Base-by-base conservation (phyloP, 192 early-diverging fungal species). In the Haplosporangium gracile region DNA sequence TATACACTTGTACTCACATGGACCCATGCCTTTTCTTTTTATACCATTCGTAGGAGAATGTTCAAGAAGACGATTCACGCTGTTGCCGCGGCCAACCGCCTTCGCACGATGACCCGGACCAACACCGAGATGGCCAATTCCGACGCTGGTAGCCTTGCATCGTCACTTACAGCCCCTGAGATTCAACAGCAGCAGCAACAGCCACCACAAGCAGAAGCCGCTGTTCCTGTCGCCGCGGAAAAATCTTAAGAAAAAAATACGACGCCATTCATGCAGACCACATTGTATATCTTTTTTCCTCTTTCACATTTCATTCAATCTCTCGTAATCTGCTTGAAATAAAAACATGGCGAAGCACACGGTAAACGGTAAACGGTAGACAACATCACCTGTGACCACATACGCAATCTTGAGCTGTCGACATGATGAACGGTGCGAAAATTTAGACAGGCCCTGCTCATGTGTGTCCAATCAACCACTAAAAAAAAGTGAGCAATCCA, bases 31-130 rank as follows among this genome's bases (percentile, higher is more conserved):
- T 38, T 69, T 42, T 9, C 18, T 68, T 40, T 36, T 24, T 11
- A 29, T 39, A 40, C 8, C 43, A 45, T 43, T 72, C 63, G 39
- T 78, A 86, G 84, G 76, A 80, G 82, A 38, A 91, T 87, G 76
- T 93, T 95, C 80, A 90, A 89, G 77, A 95, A 90, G 70, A 93
- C 94, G 36, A 84, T 95, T 42, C 90, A 89, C 45, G 90, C 91
- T n/a, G 91, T 95, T 45, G 90, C 92, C 36, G 94, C 93, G 4
- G 85, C 92, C 76, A 94, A 94, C 77, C 87, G 88, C 38, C 85
- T 92, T 65, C 83, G 85, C 11, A 73, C 69, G 47, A 80, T 86
- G 84, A 86, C 84, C 20, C 72, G 76, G 39, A 32, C 39, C 76
- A 70, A 39, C 65, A 83, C 72, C 15, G 77, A 83, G 60, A 32